Conservation (phyloP, 163 green algal species). For the Scenedesmus sp. region DNA sequence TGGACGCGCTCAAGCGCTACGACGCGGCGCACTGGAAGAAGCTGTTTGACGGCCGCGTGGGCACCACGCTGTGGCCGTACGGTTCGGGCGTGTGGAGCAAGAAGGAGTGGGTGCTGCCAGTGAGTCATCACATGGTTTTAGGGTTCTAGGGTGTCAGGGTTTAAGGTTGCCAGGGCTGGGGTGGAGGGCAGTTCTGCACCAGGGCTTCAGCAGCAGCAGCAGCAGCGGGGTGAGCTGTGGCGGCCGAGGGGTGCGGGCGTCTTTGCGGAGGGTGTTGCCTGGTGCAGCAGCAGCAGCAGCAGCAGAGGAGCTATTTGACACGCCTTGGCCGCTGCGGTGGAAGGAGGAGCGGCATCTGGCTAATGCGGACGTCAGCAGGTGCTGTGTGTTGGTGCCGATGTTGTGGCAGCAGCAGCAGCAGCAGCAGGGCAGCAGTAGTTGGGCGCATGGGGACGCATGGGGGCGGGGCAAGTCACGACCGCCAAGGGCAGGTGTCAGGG, state of each 20-base stretch:
- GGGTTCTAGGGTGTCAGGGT: no score
- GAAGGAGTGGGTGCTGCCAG: conserved; percentile 99
- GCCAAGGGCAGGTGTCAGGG: no score
- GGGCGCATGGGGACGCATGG: background rate
- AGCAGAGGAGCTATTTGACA: no score
- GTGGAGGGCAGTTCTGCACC: background rate
- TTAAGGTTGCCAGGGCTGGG: no score
- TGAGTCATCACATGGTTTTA: conserved; percentile 53
- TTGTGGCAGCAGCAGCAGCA: background rate
- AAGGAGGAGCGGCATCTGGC: no score
- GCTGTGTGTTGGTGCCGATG: no score
- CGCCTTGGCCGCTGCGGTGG: conserved; percentile 94
- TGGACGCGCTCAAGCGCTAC: conserved; percentile 92
- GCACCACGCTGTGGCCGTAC: conserved; percentile 96
- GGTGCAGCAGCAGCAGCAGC: no score
- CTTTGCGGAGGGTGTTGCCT: no score
- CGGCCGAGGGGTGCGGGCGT: background rate
- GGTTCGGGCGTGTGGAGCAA: conserved; percentile 99
- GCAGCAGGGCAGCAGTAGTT: background rate
- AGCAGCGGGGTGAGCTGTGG: background rate
- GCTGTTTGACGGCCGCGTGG: conserved; percentile 94
- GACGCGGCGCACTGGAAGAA: conserved; percentile 94
- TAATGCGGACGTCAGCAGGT: no score
- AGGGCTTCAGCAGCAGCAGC: background rate
- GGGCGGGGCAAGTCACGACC: background rate